Evolutionary conservation across 2,329 filamentous ascomycete species (phyloP), one percentile per base, ranked within the genome.

Genomic region (Eutypa lata): DNA sequence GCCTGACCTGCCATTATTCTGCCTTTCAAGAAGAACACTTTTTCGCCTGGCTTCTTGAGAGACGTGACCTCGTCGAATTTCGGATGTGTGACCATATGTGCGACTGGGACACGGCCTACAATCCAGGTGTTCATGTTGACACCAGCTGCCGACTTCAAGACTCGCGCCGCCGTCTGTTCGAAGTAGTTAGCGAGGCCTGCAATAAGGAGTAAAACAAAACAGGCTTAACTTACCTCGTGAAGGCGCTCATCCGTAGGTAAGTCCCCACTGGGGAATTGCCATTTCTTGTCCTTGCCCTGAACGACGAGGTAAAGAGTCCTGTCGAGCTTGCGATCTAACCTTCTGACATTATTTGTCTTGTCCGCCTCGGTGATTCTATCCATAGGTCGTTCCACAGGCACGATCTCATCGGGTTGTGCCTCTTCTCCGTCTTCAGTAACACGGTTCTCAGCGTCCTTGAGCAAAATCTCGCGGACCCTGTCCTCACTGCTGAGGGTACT

Each of bases 41-140:
- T 97, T 66, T 88, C 82, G 50, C 90, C 91, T 52, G 79, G 73
- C 60, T 69, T 62, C 53, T 71, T 65, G 45, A 78, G 63, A 31
- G 68, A 65, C 45, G 70, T 69, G 66, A 79, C 73, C 61, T 71
- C 67, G 61, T 71, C 68, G 66, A 76, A 62, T 64, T 70, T 61
- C 61, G 79, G 79, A 57, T 83, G 75, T 56, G 75, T 76, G 60
- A 89, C 78, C 65, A 89, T 75, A 73, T 97, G 89, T 24, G 92
- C 93, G 53, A 97, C 82, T 11, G 94, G 94, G 53, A 89, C 88
- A 64, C 91, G 91, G 55, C 91, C 93, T 49, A 99, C 89, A 62
- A 97, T 84, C 92, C 94, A 99, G 51, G 91, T 97, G 77, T 97
- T 97, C 92, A 99, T 97, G 79, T 99, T 95, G 56, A 89, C 75